Evolutionary conservation across 495 filamentous ascomycete genomes (phyloP).

Genomic region (Choiromyces venosus): DNA sequence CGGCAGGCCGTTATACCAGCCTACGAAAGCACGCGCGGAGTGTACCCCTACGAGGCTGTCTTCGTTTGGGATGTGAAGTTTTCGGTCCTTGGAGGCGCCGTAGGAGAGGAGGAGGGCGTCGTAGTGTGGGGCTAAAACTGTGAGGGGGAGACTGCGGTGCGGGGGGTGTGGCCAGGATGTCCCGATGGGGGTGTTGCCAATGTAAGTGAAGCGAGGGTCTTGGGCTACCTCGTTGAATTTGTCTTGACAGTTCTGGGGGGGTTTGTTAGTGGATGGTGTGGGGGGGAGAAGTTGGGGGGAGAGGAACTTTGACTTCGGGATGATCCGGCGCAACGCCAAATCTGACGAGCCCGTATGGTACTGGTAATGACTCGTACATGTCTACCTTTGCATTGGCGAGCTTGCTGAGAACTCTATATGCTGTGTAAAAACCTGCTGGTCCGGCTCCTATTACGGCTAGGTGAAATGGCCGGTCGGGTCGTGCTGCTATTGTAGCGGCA

Average conservation of each 20-base stretch:
- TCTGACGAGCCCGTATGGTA: constrained; percentile 84
- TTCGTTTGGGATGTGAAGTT: constrained; percentile 77
- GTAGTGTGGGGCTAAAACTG: constrained; percentile 70
- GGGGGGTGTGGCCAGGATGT: constrained; percentile 45
- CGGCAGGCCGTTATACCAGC: constrained; percentile 96
- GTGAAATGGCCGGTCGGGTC: constrained; percentile 55
- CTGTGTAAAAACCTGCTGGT: constrained; percentile 92
- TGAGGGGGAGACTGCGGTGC: constrained; percentile 57
- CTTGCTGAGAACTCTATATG: constrained; percentile 72
- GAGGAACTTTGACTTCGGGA: constrained; percentile 86
- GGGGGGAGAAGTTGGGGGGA: background rate
- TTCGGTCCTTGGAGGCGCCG: constrained; percentile 76
- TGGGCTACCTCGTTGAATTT: constrained; percentile 83
- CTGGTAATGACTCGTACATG: constrained; percentile 93
- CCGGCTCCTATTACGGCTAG: constrained; percentile 91
- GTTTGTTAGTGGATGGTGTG: background rate
- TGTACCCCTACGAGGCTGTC: constrained; percentile 63
- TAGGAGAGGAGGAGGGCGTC: constrained; percentile 90
- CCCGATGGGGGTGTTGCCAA: constrained; percentile 83
- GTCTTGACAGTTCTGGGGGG: constrained; percentile 76
- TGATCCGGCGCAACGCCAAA: constrained; percentile 97
- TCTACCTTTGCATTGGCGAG: constrained; percentile 68
- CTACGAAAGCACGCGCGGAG: constrained; percentile 89
- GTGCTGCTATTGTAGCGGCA: background rate
- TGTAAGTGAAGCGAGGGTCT: constrained; percentile 78